Evolutionary conservation across 495 filamentous ascomycete genomes (phyloP), one percentile per base, ranked within the genome.

Genomic region (Lepidopterella palustris): DNA sequence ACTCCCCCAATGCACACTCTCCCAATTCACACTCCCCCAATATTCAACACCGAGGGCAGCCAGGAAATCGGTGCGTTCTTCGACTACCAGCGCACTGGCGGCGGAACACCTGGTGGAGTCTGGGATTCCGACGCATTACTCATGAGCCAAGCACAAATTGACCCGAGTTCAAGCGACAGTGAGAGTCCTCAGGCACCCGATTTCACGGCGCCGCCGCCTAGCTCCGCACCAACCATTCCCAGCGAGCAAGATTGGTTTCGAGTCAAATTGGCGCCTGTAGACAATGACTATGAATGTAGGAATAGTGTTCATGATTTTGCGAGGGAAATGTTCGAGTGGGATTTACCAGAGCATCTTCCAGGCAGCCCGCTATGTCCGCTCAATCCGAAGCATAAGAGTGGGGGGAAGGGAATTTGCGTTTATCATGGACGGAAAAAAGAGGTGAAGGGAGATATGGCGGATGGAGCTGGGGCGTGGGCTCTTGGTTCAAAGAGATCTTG

Each of bases 271-370:
- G 18, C 5, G 23, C 6, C 5, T 5, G 6, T 20, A 18, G 15
- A 35, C 6, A 35, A 35, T 6, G 31, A 35, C 15, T 6, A 35
- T 15, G 31, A 15, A 6, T 6, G 31, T 15, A 15, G 31, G 49
- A 56, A 53, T 60, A 61, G 29, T 11, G 56, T 6, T 10, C 54
- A 45, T 27, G 50, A 47, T 1, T 55, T 56, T 40, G 56, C 47
- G n/a, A 4, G 35, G 27, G 59, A 59, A n/a, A 62, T 52, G 23
- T 82, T 84, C 61, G 76, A 80, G 52, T 76, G 81, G 57, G 73
- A 82, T 52, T 66, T 84, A 20, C 83, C 84, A n/a, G 83, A 86
- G 45, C 85, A 88, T 71, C 68, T 86, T 18, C 82, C 82, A 10
- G 77, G 55, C 47, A 86, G 82, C 63, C 84, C 84, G 40, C 71